Evolutionary conservation across 2,329 filamentous ascomycete genomes (phyloP).

Genomic region (Fusarium ramigenum): DNA sequence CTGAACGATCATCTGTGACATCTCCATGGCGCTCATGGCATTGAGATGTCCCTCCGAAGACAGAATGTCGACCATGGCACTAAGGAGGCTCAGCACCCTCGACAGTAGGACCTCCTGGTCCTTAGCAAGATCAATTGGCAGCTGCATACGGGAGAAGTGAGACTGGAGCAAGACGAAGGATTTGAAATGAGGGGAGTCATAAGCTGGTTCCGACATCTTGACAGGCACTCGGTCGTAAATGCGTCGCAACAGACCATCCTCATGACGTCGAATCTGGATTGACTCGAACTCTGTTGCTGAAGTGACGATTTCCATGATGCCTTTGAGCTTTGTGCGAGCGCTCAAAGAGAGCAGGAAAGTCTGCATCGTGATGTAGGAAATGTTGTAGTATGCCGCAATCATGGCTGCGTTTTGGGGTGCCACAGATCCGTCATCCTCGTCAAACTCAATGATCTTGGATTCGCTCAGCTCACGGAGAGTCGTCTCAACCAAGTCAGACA

Average conservation of each 20-base stretch:
- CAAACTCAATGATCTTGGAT: conserved; percentile 94
- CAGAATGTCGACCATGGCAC: conserved; percentile 92
- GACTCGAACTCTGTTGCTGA: conserved; percentile 96
- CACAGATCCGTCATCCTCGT: conserved; percentile 91
- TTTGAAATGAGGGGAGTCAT: conserved; percentile 97
- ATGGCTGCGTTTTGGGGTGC: conserved; percentile 93
- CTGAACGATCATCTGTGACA: conserved; percentile 99
- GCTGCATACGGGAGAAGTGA: conserved; percentile 96
- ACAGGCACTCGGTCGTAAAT: conserved; percentile 96
- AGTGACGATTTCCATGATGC: conserved; percentile 94
- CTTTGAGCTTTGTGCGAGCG: conserved; percentile 92
- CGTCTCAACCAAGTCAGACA: conserved; percentile 93
- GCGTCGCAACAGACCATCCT: conserved; percentile 85
- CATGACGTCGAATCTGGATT: conserved; percentile 92
- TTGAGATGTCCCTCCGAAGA: conserved; percentile 97
- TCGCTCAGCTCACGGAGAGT: conserved; percentile 91
- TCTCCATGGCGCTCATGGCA: conserved; percentile 98
- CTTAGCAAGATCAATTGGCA: conserved; percentile 94
- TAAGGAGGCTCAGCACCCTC: conserved; percentile 87
- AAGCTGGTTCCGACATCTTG: conserved; percentile 88
- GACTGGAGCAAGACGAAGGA: conserved; percentile 96
- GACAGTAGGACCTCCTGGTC: conserved; percentile 90
- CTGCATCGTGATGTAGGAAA: conserved; percentile 99
- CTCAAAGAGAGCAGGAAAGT: conserved; percentile 93
- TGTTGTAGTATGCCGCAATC: conserved; percentile 99